Conservation (phyloP, 2,329 filamentous ascomycete species). For the Myotisia sp. region DNA sequence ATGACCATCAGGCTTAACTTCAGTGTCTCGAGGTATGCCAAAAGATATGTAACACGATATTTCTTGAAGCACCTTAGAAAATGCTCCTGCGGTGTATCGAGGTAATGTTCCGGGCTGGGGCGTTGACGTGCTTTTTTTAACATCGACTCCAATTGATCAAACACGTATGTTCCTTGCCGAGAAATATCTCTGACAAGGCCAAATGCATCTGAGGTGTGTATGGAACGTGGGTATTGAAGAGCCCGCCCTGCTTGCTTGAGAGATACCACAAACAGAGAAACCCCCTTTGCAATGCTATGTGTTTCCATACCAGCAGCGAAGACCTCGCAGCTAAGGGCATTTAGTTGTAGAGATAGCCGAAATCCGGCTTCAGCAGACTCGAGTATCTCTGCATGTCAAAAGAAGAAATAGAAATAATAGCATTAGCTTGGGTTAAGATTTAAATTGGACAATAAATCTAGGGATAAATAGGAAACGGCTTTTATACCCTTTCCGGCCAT, state of each 20-base stretch:
- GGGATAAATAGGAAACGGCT: no score
- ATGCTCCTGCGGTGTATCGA: conserved; percentile 21
- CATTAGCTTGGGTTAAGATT: no score
- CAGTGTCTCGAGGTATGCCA: conserved; percentile 29
- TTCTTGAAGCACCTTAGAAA: conserved; percentile 30
- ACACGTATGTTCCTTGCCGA: conserved; percentile 25
- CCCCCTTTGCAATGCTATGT: conserved; percentile 28
- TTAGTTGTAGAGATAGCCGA: conserved; percentile 28
- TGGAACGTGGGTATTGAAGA: conserved; percentile 20
- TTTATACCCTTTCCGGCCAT: no score
- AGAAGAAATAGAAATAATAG: no score
- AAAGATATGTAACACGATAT: conserved; percentile 28
- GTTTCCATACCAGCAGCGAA: conserved; percentile 27
- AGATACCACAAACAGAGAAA: conserved; percentile 27
- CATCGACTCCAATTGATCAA: conserved; percentile 32
- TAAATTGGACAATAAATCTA: no score
- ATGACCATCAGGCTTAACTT: conserved; percentile 29
- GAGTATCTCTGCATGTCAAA: neutral
- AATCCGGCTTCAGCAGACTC: conserved; percentile 19
- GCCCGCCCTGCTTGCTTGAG: conserved; percentile 26
- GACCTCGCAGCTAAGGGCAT: conserved; percentile 29
- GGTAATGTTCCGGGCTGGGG: conserved; percentile 15
- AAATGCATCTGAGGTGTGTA: conserved; percentile 21
- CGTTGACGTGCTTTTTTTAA: conserved; percentile 22
- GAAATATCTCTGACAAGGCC: conserved; percentile 27